A percentile compares a stretch with the other conserved stretches of the same genome.
Conservation (phyloP, 179 eudicot genomes). For the Beta lomatogona region DNA sequence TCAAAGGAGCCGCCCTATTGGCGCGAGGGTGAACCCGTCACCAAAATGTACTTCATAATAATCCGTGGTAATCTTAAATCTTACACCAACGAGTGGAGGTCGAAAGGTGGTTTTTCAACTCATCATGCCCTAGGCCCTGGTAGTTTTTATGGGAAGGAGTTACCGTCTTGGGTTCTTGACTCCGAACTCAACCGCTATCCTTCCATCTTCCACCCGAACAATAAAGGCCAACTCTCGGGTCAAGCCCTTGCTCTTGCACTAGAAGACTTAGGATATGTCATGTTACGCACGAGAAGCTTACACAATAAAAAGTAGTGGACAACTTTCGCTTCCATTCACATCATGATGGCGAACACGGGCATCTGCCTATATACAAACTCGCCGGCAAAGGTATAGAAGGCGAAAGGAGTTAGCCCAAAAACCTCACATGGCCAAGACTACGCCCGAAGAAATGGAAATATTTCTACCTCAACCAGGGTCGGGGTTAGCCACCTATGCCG, state of each 20-base stretch:
- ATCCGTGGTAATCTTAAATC: conserved; percentile 39
- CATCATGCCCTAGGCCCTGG: conserved; percentile 33
- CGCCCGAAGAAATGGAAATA: conserved; percentile 2
- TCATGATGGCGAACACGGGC: conserved; percentile 50
- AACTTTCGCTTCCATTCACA: conserved; percentile 42
- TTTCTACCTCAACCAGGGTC: conserved; percentile 34
- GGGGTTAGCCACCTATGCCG: conserved; percentile 41
- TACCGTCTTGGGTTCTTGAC: conserved; percentile 44
- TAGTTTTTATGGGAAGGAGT: conserved; percentile 42
- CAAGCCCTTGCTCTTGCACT: conserved; percentile 40
- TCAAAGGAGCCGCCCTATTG: conserved; percentile 31
- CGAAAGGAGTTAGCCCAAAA: conserved; percentile 26
- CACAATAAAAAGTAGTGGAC: conserved; percentile 38
- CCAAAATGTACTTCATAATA: conserved; percentile 42
- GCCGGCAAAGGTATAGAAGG: conserved; percentile 35
- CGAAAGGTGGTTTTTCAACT: conserved; percentile 37
- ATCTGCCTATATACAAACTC: conserved; percentile 39
- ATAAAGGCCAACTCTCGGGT: conserved; percentile 35
- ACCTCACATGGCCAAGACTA: conserved; percentile 6
- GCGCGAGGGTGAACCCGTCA: conserved; percentile 42
- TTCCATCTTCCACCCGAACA: conserved; percentile 43
- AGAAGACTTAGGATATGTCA: conserved; percentile 43
- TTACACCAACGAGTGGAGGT: conserved; percentile 38
- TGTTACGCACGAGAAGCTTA: conserved; percentile 34
- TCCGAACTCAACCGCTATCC: conserved; percentile 24